Conservation (phyloP, 2,329 filamentous ascomycete genomes). For the Lomentospora prolificans region DNA sequence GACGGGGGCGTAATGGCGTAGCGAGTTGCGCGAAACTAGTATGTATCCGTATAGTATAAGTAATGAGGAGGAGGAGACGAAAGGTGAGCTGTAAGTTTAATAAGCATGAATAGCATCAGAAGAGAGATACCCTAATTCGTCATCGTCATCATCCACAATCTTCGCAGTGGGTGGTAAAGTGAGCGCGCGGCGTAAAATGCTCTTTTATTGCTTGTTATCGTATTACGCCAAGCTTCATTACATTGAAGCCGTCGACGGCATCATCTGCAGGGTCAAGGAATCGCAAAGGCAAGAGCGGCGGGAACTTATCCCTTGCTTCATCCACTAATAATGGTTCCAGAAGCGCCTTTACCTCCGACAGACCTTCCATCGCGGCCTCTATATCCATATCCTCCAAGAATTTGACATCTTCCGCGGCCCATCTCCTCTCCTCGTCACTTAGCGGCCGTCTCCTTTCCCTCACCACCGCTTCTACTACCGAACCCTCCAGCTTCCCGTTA, state of each 20-base stretch:
- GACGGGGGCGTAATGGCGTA: slow-evolving; percentile 1
- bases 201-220: too few species aligned
- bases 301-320: background rate
- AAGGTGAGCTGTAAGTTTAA: background rate
- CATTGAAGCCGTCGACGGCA: background rate
- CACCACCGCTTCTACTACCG: slow-evolving; percentile 16
- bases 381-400: slow-evolving; percentile 16
- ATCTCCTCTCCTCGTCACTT: slow-evolving; percentile 17
- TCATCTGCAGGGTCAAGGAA: background rate
- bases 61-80: background rate
- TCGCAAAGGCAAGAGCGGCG: background rate
- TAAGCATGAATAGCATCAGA: background rate
- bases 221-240: background rate
- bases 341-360: slow-evolving; percentile 17
- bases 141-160: background rate
- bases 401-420: slow-evolving; percentile 17
- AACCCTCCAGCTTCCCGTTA: slow-evolving; percentile 6
- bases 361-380: slow-evolving; percentile 14
- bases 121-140: background rate
- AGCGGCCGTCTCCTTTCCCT: slow-evolving; percentile 19
- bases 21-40: too few species aligned
- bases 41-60: background rate
- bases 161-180: too few species aligned
- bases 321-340: slow-evolving; percentile 11
- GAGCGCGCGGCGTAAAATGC: too few species aligned